Conservation (phyloP, 768 basidiomycete species). For the Trametes cubensis region DNA sequence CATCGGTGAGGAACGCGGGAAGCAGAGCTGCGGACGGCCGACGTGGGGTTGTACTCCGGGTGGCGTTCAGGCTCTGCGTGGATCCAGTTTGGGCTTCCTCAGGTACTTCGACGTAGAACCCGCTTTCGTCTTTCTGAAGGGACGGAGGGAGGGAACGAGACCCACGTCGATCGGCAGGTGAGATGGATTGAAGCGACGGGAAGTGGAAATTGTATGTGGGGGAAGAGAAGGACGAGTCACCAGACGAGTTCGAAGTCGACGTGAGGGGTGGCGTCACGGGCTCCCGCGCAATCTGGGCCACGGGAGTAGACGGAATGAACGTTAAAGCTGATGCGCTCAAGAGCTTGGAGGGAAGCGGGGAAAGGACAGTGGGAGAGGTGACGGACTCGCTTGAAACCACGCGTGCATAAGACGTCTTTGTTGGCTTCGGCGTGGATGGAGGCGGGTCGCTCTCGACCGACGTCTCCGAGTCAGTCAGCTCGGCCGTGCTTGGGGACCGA, state of each 20-base stretch:
- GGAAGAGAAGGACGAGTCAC: conserved; percentile 26
- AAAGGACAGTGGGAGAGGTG: conserved; percentile 22
- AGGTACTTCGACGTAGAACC: conserved; percentile 47
- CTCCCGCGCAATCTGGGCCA: conserved; percentile 6
- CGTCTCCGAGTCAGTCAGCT: conserved; percentile 47
- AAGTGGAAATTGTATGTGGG: conserved; percentile 47
- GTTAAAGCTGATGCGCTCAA: conserved; percentile 32
- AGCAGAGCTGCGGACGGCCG: conserved; percentile 42
- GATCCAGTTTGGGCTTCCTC: conserved; percentile 8
- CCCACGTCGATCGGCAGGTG: conserved; percentile 33
- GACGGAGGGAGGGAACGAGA: conserved; percentile 38
- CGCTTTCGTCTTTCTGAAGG: conserved; percentile 56
- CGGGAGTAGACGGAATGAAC: conserved; percentile 29
- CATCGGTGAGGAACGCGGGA: conserved; percentile 52
- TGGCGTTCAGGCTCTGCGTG: conserved; percentile 30
- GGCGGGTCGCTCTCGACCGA: conserved; percentile 45
- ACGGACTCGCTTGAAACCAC: conserved; percentile 36
- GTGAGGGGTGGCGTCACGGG: conserved; percentile 23
- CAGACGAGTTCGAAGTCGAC: conserved; percentile 21
- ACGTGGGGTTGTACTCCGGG: conserved; percentile 36
- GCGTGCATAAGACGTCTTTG: conserved; percentile 39
- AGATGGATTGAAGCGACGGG: conserved; percentile 45
- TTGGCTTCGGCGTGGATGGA: conserved; percentile 54
- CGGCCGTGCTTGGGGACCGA: conserved; percentile 18
- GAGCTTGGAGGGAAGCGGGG: conserved; percentile 32